Conservation (phyloP, 805 yeast genomes). For the Candida silvicultrix region DNA sequence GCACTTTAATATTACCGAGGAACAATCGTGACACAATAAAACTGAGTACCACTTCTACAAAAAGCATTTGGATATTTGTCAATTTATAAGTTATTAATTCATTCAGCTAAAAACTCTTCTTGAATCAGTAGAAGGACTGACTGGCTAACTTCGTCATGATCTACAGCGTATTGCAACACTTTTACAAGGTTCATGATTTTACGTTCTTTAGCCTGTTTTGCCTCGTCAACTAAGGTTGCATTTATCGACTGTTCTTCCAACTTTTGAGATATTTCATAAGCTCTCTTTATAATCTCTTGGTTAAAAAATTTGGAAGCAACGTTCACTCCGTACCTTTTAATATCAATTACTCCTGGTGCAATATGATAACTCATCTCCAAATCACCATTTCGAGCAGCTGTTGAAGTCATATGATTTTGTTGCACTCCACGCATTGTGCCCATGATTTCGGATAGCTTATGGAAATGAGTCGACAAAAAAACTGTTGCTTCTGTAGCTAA, state of each 20-base stretch:
- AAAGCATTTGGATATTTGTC: too few species aligned
- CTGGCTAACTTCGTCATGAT: constrained; percentile 9
- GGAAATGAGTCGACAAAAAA: constrained; percentile 40
- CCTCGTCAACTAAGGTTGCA: constrained; percentile 2
- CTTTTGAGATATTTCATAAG: constrained; percentile 20
- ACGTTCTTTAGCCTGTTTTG: constrained; percentile 16
- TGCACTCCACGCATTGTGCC: constrained; percentile 26
- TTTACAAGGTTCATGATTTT: constrained; percentile 22
- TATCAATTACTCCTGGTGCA: constrained; percentile 13
- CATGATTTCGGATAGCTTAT: constrained; percentile 32
- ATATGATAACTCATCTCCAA: constrained; percentile 28
- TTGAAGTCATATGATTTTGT: constrained; percentile 32
- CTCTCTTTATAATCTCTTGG: constrained; percentile 19
- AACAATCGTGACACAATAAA: neutral
- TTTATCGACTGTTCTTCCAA: constrained; percentile 7
- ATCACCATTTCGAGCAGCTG: constrained; percentile 5
- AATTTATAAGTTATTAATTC: too few species aligned
- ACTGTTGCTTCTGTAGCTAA: constrained; percentile 23
- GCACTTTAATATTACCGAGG: neutral
- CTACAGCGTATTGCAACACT: constrained; percentile 14
- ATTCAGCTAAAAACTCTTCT: constrained; percentile 17
- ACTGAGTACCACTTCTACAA: too few species aligned
- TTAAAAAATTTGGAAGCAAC: constrained; percentile 23
- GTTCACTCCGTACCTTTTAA: constrained; percentile 27
- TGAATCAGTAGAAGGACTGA: constrained; percentile 19